Percentiles rank a stretch among this genome's conserved stretches.
These are phyloP conservation scores for Gastrolobium villosum DNA, from an alignment of 306 rosid species.

Conservation along the genomic window DNA sequence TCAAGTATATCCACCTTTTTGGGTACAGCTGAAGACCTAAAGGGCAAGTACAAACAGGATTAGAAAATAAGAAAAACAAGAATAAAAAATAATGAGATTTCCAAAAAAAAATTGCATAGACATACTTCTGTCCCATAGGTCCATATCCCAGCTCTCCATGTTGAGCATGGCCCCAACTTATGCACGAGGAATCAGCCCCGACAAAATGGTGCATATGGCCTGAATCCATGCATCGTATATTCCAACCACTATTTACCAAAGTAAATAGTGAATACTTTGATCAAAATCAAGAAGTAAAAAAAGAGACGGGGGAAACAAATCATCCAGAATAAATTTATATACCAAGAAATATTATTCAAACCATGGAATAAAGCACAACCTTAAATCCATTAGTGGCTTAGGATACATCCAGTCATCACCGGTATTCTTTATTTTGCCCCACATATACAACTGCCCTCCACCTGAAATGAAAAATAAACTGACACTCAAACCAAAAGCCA, in stretches of 20 bases:
- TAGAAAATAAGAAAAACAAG: conserved; percentile 26
- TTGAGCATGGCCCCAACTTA: conserved; percentile 99
- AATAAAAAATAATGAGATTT: not conserved
- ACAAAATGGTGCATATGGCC: conserved; percentile 97
- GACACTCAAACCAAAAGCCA: conserved; percentile 24
- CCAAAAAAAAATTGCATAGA: conserved; percentile 4
- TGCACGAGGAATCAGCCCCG: conserved; percentile 97
- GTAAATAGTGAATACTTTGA: conserved; percentile 36
- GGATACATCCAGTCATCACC: conserved; percentile 99
- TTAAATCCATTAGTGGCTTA: conserved; percentile 96
- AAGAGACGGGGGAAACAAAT: too few relatives aligned
- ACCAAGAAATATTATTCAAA: conserved; percentile 27
- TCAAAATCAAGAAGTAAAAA: conserved; percentile 5
- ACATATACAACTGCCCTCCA: conserved; percentile 97
- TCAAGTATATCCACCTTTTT: conserved; percentile 96
- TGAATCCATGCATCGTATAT: conserved; percentile 97
- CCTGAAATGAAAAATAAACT: conserved; percentile 59
- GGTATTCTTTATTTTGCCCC: conserved; percentile 89
- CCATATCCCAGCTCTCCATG: conserved; percentile 99
- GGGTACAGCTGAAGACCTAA: conserved; percentile 93
- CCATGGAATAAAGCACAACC: conserved; percentile 59
- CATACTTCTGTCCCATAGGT: conserved; percentile 94
- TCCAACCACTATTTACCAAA: conserved; percentile 81
- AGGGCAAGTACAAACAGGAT: conserved; percentile 26
- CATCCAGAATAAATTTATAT: conserved; percentile 9